Base-by-base conservation (phyloP, 495 filamentous ascomycete genomes). In the Lophiostoma macrostomum region DNA sequence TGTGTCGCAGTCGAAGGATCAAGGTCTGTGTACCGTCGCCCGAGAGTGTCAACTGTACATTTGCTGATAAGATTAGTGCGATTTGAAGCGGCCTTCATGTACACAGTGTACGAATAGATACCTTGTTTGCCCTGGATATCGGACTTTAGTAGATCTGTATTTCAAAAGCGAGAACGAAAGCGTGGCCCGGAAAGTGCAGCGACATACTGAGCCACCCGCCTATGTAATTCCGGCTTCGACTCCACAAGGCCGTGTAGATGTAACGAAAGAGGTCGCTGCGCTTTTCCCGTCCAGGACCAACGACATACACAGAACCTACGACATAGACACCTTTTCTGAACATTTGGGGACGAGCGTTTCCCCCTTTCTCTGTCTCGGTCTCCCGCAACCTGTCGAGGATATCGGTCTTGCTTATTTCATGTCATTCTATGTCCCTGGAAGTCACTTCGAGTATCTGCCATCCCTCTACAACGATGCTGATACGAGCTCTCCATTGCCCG, bases 51-150 rank as follows among this genome's bases (percentile, higher is more conserved):
- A n/a, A n/a, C n/a, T n/a, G n/a, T n/a, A n/a, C n/a, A n/a, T n/a
- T n/a, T n/a, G n/a, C n/a, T n/a, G n/a, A n/a, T n/a, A 14, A 20
- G 10, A 22, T 4, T 25, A 53, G 49, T 53, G 49, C 49, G 49
- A 53, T 27, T 23, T 7, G 8, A 42, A 23, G 16, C 5, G 16
- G 5, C 49, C 38, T 5, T 10, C 3, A 50, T 53, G 49, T 38
- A 31, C 14, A 5, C 49, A 53, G 25, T 53, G 49, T 38, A 2
- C 28, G 3, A 12, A 20, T 18, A 43, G 18, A 28, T 19, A 8
- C 7, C 18, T 43, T 27, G 16, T 8, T 4, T 53, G 49, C 25
- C 38, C 49, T 4, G 49, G 49, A 4, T 53, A 53, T 25, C 36
- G 38, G 6, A 23, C 32, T 22, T 25, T 29, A 3, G 11, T 43